Base-by-base conservation (phyloP, 2,329 filamentous ascomycete genomes). In the Sporothrix inflata region DNA sequence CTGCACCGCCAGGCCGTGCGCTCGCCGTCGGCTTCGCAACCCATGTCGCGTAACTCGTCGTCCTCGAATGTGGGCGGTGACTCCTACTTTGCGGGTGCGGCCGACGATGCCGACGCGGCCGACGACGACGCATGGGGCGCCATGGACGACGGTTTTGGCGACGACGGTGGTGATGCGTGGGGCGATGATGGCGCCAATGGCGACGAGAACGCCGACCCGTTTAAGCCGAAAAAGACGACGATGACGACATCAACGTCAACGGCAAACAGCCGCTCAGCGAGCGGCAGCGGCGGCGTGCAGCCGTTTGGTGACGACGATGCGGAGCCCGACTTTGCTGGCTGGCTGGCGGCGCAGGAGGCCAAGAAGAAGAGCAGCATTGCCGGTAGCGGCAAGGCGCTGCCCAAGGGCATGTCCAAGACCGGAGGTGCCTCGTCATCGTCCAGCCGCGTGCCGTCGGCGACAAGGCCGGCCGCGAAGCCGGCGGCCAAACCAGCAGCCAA, bases 311-410 rank as follows among this genome's bases (percentile, higher is more conserved):
- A 95, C 73, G 94, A 97, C 76, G 90, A 92, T 34, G 90, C 91
- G 2, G 95, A 99, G 80, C 95, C 95, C 0, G 96, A 98, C 80
- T 98, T 99, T 81, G 95, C 94, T 5, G 94, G 94, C 5, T 98
- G 96, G 94, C 82, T 98, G 27, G 94, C 93, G 14, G 94, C 94
- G 14, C 89, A 92, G 6, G 87, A 91, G 74, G 68, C 70, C 40
- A 88, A 92, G 74, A 98, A 97, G 83, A 86, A 86, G 12, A 79
- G 79, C 1, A 77, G 80, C 73, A 69, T 78, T 30, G 65, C 45
- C 55, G 80, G 79, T 1, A 77, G 81, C 1, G 77, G 81, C 74
- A 96, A 92, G 75, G 83, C 91, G 2, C 79, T 98, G 71, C 94
- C 95, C 0, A 99, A 97, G 82, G 95, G 95, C 0, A 80, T 98